Evolutionary conservation across 441 rosid genomes (phyloP).

Genomic region (Breynia disticha): DNA sequence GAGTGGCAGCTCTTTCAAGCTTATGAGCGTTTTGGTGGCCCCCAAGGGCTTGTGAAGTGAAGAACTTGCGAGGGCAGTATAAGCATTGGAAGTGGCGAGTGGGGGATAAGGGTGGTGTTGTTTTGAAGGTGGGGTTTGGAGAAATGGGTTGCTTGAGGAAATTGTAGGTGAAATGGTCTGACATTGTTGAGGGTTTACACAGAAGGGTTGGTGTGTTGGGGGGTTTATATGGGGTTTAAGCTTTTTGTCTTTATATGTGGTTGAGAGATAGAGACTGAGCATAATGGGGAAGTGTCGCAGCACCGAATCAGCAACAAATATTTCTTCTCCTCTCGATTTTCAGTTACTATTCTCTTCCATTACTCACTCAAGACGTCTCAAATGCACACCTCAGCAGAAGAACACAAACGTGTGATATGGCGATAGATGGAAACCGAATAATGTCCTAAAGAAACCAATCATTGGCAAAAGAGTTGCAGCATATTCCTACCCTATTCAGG

Average conservation of each 20-base stretch:
- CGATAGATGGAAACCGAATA: no score
- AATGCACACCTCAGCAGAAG: no score
- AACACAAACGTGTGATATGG: no score
- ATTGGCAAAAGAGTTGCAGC: no score
- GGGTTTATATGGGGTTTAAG: constrained; percentile 4
- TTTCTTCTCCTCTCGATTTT: no score
- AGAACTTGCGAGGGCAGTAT: constrained; percentile 83
- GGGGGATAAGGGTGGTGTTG: constrained; percentile 9
- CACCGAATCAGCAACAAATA: no score
- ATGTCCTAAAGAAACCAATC: no score
- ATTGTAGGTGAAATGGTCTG: constrained; percentile 42
- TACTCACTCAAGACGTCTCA: no score
- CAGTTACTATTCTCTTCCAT: no score
- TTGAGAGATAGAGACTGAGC: no score
- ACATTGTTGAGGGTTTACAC: constrained; percentile 37
- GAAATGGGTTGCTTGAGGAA: constrained; percentile 29
- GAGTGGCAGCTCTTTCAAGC: constrained; percentile 80
- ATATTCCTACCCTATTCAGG: no score
- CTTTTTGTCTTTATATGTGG: background rate
- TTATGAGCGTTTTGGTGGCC: constrained; percentile 98
- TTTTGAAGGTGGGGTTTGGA: constrained; percentile 11
- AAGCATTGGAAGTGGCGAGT: constrained; percentile 59
- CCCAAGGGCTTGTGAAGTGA: constrained; percentile 90
- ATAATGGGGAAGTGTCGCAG: no score
- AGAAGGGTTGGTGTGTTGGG: constrained; percentile 7